These are phyloP conservation scores for Aspergillus pseudoviridinutans DNA, from an alignment of 2,329 filamentous ascomycete genomes.

Conservation along the genomic window DNA sequence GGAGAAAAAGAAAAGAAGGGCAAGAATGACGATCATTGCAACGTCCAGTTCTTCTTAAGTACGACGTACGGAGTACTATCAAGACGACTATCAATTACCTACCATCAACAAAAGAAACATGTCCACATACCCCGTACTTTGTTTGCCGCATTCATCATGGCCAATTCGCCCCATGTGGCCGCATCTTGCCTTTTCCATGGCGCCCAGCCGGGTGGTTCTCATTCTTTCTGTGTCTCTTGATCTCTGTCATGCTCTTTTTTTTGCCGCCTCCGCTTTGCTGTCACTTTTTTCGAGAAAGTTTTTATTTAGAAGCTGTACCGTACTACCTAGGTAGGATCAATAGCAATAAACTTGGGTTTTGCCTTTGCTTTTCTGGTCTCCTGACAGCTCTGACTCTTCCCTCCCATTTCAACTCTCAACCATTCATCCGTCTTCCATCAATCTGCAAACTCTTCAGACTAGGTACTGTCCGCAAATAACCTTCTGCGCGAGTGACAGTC, in stretches of 20 bases:
- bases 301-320: not conserved
- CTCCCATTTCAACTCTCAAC: not conserved
- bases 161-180: not conserved
- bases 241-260: not conserved
- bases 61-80: no score
- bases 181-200: not conserved
- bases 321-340: not conserved
- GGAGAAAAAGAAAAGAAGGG: not conserved
- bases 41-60: no score
- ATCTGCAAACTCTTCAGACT: no score
- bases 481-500: no score
- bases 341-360: not conserved
- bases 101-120: no score
- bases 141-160: not conserved
- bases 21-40: not conserved
- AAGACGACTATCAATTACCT: no score
- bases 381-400: not conserved
- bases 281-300: not conserved
- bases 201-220: not conserved
- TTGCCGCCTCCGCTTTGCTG: not conserved
- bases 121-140: no score
- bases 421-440: no score
- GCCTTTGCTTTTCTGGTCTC: not conserved
- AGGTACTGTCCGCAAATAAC: no score
- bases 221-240: not conserved